phyloP scores from a whole-genome alignment of 345 rosid genomes.

The Aethionema arabicum region DNA sequence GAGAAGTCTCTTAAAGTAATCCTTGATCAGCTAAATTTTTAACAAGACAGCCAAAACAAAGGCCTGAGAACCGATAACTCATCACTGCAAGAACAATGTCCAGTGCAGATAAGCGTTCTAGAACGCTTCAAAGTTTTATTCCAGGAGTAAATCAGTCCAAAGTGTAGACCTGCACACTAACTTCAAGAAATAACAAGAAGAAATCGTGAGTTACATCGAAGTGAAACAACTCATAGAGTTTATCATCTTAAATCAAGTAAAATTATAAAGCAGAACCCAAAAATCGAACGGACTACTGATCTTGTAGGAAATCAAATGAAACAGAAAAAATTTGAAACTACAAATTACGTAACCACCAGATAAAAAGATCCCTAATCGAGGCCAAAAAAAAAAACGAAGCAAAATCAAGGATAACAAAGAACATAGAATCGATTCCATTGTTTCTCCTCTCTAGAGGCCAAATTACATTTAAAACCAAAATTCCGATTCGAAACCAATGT shows the following conservation, averaged over 20 bases:
- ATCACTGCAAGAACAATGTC: constrained; percentile 23
- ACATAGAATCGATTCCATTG: not conserved
- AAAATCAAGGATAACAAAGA: not conserved
- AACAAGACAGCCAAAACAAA: not conserved
- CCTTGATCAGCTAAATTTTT: not conserved
- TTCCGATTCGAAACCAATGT: too few relatives aligned
- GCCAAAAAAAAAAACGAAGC: not conserved
- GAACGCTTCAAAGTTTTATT: not conserved
- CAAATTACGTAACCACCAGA: too few relatives aligned
- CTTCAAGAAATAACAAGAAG: constrained; percentile 7
- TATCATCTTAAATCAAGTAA: constrained; percentile 1
- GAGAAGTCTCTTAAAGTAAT: not conserved
- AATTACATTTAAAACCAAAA: too few relatives aligned
- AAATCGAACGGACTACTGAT: too few relatives aligned
- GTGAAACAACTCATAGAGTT: not conserved
- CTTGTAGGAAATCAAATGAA: not conserved
- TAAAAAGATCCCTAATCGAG: too few relatives aligned
- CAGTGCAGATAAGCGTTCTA: not conserved
- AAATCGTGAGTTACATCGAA: constrained; percentile 6
- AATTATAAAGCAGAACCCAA: not conserved
- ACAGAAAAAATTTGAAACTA: too few relatives aligned
- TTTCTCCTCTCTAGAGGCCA: too few relatives aligned
- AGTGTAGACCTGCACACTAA: constrained; percentile 16
- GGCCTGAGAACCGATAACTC: not conserved
- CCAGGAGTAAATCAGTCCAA: not conserved